Percentiles rank a stretch among this genome's conserved stretches.
These are phyloP conservation scores for Jimgerdemannia lactiflua DNA, from an alignment of 192 early-diverging fungal species.

Conservation along the genomic window DNA sequence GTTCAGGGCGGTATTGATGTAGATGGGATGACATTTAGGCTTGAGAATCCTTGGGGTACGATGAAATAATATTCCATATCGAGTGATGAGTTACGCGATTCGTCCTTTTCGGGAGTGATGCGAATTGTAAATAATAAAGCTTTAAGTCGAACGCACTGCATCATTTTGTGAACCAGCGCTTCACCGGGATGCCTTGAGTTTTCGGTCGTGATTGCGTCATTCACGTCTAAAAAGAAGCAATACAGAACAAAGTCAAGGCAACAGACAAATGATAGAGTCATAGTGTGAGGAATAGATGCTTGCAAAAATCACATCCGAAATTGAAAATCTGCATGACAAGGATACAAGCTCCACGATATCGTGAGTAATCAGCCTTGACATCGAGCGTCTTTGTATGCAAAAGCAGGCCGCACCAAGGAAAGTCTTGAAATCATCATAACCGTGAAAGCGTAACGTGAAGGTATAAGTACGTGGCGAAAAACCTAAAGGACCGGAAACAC, in stretches of 20 bases:
- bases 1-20: constrained; percentile 63
- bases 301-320: no score
- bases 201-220: background rate
- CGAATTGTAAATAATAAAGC: background rate
- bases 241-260: background rate
- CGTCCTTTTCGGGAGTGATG: background rate
- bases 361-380: constrained; percentile 24
- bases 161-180: background rate
- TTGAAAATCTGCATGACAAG: background rate
- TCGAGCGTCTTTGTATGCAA: constrained; percentile 66
- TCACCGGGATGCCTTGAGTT: background rate
- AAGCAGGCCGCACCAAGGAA: constrained; percentile 84
- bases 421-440: constrained; percentile 34
- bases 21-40: constrained; percentile 59
- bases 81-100: no score
- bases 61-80: no score
- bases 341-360: background rate
- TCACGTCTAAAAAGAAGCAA: background rate
- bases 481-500: no score
- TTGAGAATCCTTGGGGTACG: constrained; percentile 45
- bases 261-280: background rate
- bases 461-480: no score
- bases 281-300: background rate
- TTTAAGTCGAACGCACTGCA: background rate
- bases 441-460: no score